Conservation (phyloP, 306 rosid species). For the Dalbergia oliveri region DNA sequence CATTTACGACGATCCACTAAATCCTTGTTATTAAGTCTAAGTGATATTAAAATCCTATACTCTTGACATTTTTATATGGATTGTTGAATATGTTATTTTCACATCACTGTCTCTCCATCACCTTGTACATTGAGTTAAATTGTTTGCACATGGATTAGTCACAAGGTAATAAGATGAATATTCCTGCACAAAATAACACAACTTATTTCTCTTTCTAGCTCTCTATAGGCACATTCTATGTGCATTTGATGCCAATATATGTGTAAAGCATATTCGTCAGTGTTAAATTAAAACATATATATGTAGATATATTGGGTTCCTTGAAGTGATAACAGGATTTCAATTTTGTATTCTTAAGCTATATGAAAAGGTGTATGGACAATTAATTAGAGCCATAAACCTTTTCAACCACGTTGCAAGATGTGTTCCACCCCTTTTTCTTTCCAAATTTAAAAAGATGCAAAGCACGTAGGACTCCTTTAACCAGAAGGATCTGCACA, state of each 20-base stretch:
- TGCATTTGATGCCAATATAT: no score
- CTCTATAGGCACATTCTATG: no score
- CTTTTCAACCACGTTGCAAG: not conserved
- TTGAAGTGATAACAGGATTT: not conserved
- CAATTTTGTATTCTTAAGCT: not conserved
- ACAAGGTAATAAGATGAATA: no score
- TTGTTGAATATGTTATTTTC: not conserved
- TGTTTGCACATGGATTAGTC: no score
- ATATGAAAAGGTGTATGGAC: not conserved
- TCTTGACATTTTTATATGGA: not conserved
- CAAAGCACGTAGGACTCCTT: not conserved
- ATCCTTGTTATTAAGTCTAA: not conserved
- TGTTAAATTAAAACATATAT: no score
- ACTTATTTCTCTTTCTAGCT: no score
- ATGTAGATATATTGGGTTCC: not conserved
- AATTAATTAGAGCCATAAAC: not conserved
- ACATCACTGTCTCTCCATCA: not conserved
- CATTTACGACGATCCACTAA: not conserved
- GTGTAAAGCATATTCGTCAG: no score
- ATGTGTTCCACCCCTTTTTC: not conserved
- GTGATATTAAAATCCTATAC: not conserved
- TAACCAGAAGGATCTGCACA: no score
- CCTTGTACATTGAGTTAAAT: no score
- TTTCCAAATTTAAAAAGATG: not conserved
- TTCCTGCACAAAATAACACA: no score